Evolutionary conservation across 129 eudicot species (phyloP), one percentile per base, ranked within the genome.

Genomic region (Pulicaria dysenterica): DNA sequence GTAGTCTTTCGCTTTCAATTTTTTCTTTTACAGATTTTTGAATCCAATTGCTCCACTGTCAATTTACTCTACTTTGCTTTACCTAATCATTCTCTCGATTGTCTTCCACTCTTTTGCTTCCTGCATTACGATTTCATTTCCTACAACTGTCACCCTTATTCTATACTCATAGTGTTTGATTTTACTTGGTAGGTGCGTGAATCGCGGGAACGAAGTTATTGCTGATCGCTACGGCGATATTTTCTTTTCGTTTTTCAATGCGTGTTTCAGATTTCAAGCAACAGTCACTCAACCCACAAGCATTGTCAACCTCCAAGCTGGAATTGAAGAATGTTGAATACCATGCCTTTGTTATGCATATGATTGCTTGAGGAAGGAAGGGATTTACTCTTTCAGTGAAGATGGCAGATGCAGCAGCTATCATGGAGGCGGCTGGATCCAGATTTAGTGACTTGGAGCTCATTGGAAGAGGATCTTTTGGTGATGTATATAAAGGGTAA

Each of bases 401-500:
- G 67, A 94, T 90, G 97, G 93, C 84, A 51, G 98, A 94, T 79
- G 96, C 86, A 15, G 95, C 85, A 4, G 92, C 86, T 64, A 83
- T 94, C 17, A 74, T 90, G 70, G 97, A 94, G 79, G 93, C 89
- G 14, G 79, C 98, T 0, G 98, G 97, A 54, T 87, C 97, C 40
- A 78, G 97, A 55, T 94, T 90, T 65, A 77, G 85, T n/a, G 79
- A 86, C 70, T 73, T 94, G 80, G 98, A 94, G 80, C 93, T 94
- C 51, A 94, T 94, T 38, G 98, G 98, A 73, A 86, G 97, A 83
- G 98, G 98, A 37, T 90, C 98, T 3, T 94, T 94, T 71, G 98
- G 98, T 16, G 97, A 94, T 83, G 98, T 94, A 58, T 94, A 85
- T 59, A 94, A 94, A 54, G 98, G 93, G 98, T 94, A 86, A 43